phyloP scores from a whole-genome alignment of 2,329 filamentous ascomycete species.

The Fusarium odoratissimum region DNA sequence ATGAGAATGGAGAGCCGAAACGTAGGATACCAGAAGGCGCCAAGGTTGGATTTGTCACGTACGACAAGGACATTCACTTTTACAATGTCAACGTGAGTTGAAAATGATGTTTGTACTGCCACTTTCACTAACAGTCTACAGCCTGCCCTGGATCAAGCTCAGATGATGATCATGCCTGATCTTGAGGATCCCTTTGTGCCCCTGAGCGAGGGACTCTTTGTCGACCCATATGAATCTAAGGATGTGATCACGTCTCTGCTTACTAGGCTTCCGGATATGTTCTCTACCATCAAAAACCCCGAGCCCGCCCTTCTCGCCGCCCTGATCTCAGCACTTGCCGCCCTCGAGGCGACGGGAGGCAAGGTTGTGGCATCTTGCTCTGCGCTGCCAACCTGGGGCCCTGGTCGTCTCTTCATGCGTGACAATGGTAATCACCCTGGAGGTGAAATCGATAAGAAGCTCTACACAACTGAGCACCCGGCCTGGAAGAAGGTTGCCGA shows the following conservation, averaged over 20 bases:
- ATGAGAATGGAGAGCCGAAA: constrained; percentile 64
- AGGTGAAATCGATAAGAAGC: constrained; percentile 90
- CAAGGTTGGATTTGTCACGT: constrained; percentile 95
- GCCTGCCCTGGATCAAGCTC: constrained; percentile 83
- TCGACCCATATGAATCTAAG: constrained; percentile 92
- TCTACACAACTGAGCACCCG: constrained; percentile 90
- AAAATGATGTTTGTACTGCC: neutral
- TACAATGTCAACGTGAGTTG: constrained; percentile 87
- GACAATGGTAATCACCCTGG: constrained; percentile 89
- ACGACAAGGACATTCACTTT: constrained; percentile 96
- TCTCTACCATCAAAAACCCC: constrained; percentile 87
- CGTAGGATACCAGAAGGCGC: constrained; percentile 78
- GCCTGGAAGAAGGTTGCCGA: constrained; percentile 87
- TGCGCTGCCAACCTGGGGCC: constrained; percentile 91
- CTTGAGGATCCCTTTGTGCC: constrained; percentile 97
- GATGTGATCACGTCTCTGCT: constrained; percentile 90
- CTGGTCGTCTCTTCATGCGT: constrained; percentile 83
- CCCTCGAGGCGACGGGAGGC: constrained; percentile 86
- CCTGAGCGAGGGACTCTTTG: constrained; percentile 90
- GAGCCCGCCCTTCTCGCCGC: constrained; percentile 89
- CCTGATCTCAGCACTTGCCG: constrained; percentile 84
- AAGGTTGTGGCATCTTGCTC: constrained; percentile 91
- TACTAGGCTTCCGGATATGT: constrained; percentile 83
- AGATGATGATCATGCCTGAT: constrained; percentile 99
- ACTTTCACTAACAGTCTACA: constrained; percentile 50